A percentile compares a stretch with the other conserved stretches of the same genome.
phyloP scores from a whole-genome alignment of 2,329 filamentous ascomycete species.

The Apiospora koreana region DNA sequence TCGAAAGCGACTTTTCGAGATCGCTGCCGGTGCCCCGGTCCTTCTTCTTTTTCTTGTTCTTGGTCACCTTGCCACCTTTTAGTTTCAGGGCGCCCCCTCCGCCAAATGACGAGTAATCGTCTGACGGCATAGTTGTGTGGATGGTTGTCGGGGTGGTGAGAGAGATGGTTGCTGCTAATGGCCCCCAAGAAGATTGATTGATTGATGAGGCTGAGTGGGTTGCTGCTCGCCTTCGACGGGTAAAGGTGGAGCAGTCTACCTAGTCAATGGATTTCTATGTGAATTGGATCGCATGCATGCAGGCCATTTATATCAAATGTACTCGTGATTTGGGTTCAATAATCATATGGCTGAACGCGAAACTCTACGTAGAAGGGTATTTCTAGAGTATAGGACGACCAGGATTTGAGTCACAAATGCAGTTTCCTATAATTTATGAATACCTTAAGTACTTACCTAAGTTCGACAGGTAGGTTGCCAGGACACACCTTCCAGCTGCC shows the following conservation, averaged over 20 bases:
- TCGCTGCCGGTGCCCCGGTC: slow-evolving; percentile 40
- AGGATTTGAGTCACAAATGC: no score
- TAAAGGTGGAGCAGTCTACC: neutral
- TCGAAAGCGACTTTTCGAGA: slow-evolving; percentile 49
- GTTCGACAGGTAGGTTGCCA: no score
- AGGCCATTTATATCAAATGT: no score
- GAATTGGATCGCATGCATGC: neutral
- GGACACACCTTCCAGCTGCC: neutral
- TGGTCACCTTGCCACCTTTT: slow-evolving; percentile 71
- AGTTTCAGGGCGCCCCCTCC: slow-evolving; percentile 79
- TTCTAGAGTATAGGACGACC: no score
- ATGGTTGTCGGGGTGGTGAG: neutral
- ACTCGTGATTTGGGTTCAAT: no score
- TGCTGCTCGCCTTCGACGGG: neutral
- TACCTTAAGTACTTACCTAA: no score
- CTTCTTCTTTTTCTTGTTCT: slow-evolving; percentile 65
- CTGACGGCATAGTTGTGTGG: slow-evolving; percentile 59
- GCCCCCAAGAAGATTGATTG: no score
- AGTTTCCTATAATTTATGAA: no score
- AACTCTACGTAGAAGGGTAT: no score
- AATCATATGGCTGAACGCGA: no score
- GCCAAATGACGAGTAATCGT: slow-evolving; percentile 69
- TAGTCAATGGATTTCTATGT: neutral
- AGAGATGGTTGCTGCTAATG: neutral
- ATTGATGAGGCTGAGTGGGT: neutral